These are phyloP conservation scores for Fusarium robinianum DNA, from an alignment of 2,329 filamentous ascomycete species.

Conservation along the genomic window DNA sequence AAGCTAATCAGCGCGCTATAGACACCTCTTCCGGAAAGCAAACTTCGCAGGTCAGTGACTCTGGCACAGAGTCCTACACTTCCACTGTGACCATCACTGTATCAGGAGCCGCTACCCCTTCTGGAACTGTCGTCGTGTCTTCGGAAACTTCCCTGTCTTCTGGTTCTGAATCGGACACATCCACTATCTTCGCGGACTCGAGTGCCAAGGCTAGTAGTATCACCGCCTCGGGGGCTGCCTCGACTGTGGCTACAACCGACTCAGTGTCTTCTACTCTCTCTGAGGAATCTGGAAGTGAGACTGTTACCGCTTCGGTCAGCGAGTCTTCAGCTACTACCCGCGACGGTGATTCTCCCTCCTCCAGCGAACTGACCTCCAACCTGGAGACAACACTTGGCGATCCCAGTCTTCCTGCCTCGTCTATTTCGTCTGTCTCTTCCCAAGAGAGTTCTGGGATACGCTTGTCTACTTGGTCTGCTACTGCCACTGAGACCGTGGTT, in stretches of 20 bases:
- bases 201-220: conserved; percentile 25
- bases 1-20: conserved; percentile 16
- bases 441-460: neutral
- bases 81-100: conserved; percentile 3
- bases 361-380: neutral
- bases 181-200: conserved; percentile 21
- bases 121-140: neutral
- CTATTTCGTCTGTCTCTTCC: neutral
- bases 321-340: neutral
- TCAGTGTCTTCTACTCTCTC: conserved; percentile 5
- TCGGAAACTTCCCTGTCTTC: conserved; percentile 7
- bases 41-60: conserved; percentile 4
- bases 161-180: neutral
- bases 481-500: neutral
- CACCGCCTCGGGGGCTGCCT: conserved; percentile 12
- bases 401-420: neutral
- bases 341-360: conserved; percentile 1
- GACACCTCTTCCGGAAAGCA: conserved; percentile 9
- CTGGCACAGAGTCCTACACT: neutral
- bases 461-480: too few relatives aligned
- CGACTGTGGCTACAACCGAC: conserved; percentile 6
- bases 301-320: neutral
- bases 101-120: conserved; percentile 3
- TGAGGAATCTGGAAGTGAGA: neutral
- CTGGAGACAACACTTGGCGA: neutral